Percentiles rank a stretch among this genome's conserved stretches.
Evolutionary conservation across 805 yeast genomes (phyloP).

Genomic region (Pichia kluyveri): DNA sequence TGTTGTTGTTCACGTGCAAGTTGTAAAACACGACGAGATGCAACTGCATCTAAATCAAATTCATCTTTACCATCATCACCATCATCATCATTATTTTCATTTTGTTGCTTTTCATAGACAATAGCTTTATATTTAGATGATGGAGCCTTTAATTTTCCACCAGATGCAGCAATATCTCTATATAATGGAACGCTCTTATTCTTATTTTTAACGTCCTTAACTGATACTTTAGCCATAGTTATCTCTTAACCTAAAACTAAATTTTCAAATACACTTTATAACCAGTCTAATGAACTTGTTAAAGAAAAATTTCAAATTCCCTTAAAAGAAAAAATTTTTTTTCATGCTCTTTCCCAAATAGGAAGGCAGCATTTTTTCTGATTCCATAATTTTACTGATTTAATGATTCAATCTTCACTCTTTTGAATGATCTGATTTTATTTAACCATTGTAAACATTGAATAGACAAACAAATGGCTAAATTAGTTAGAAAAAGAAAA

Average conservation of each 20-base stretch:
- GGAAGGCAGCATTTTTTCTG: neutral
- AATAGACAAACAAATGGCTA: constrained; percentile 29
- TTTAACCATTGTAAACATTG: neutral
- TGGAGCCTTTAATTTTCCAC: constrained; percentile 53
- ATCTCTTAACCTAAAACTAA: neutral
- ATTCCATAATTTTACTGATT: no score
- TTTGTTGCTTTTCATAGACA: constrained; percentile 6
- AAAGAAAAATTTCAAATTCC: no score
- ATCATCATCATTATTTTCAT: constrained; percentile 26
- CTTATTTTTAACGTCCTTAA: constrained; percentile 40
- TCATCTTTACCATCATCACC: constrained; percentile 45
- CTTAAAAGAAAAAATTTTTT: neutral
- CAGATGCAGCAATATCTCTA: constrained; percentile 65
- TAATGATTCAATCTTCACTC: no score
- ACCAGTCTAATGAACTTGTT: neutral
- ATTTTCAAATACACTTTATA: no score
- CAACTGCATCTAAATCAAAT: constrained; percentile 65
- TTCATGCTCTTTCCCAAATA: neutral
- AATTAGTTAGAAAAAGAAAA: constrained; percentile 21
- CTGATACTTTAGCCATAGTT: constrained; percentile 59
- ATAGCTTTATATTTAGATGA: constrained; percentile 13
- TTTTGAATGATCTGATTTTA: neutral
- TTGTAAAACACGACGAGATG: constrained; percentile 78
- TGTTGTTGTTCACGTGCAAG: constrained; percentile 91
- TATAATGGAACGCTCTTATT: constrained; percentile 77